Base-by-base conservation (phyloP, 1,284 basidiomycete genomes). In the Papiliotrema terrestris region DNA sequence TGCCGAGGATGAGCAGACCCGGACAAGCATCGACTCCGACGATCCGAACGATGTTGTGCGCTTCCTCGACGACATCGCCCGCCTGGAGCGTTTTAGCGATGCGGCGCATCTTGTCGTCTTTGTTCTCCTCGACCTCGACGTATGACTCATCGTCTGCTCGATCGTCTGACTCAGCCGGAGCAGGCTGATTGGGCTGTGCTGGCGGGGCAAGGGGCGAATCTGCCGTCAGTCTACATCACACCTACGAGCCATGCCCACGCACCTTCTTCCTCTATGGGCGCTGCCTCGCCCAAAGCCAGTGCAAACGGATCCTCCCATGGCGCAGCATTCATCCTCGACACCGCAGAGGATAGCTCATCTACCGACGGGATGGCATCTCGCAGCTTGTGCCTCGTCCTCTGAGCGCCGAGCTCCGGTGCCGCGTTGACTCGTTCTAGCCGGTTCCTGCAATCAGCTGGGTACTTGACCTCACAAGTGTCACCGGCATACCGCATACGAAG, bases 31-130 rank as follows among this genome's bases (percentile, higher is more conserved):
- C 91, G 1, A 94, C 89, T 0, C 91, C 91, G 29, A 85, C 85
- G 51, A 94, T 85, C 15, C 90, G 83, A 8, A 89, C 87, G 46
- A 93, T 88, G 22, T 91, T 94, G 59, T 71, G 68, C 13, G 71
- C 87, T n/a, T 88, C 89, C 64, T 95, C 90, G 39, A 97, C 91
- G 2, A 91, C 82, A 71, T 98, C 94, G 3, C 90, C 90, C 14
- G 87, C 84, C 67, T 94, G 89, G 22, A 97, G 81, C 0, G 77
- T 75, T 42, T 77, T 78, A 15, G 78, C 67, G 9, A 81, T 71
- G 13, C 78, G 57, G 56, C 75, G 54, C 75, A 78, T 63, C 86
- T 78, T 95, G 86, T 70, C 91, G 80, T 36, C 89, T 81, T 69
- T 87, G 78, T 52, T 88, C 22, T 77, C 76, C 15, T 71, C 69